A percentile compares a stretch with the other conserved stretches of the same genome.
phyloP scores from a whole-genome alignment of 768 basidiomycete genomes.

The Tulasnella sp. region DNA sequence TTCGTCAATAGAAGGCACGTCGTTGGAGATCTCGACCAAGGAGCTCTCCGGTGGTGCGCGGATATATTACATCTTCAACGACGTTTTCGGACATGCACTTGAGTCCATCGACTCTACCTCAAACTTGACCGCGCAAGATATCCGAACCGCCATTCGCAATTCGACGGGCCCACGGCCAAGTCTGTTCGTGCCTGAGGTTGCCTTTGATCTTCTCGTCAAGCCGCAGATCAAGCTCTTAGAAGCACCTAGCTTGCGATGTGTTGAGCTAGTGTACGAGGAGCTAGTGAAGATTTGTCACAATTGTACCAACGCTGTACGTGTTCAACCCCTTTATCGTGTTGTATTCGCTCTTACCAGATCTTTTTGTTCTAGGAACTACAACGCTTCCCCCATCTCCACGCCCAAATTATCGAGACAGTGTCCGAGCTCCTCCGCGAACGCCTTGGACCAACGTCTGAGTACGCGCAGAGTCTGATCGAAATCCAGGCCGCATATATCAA shows the following conservation, averaged over 20 bases:
- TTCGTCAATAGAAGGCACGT: conserved; percentile 93
- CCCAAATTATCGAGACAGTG: conserved; percentile 92
- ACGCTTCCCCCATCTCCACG: conserved; percentile 86
- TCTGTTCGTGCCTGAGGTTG: conserved; percentile 91
- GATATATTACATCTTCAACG: conserved; percentile 99
- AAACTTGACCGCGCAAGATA: conserved; percentile 87
- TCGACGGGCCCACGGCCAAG: conserved; percentile 95
- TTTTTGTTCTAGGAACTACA: conserved; percentile 62
- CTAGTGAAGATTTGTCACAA: conserved; percentile 99
- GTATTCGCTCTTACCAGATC: background rate
- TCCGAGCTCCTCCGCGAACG: conserved; percentile 91
- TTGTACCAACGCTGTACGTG: conserved; percentile 72
- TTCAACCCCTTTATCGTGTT: background rate
- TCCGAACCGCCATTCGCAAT: conserved; percentile 95
- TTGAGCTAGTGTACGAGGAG: conserved; percentile 97
- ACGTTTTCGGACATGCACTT: conserved; percentile 89
- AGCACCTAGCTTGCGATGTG: conserved; percentile 86
- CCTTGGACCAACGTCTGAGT: conserved; percentile 92
- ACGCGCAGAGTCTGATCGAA: conserved; percentile 86
- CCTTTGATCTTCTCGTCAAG: conserved; percentile 93
- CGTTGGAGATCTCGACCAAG: conserved; percentile 92
- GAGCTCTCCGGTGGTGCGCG: conserved; percentile 96
- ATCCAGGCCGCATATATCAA: conserved; percentile 99
- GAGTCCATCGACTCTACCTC: conserved; percentile 79
- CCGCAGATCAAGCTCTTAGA: conserved; percentile 96